Evolutionary conservation across 352 stramenopile species (phyloP).

Genomic region (Phytophthora rubi): DNA sequence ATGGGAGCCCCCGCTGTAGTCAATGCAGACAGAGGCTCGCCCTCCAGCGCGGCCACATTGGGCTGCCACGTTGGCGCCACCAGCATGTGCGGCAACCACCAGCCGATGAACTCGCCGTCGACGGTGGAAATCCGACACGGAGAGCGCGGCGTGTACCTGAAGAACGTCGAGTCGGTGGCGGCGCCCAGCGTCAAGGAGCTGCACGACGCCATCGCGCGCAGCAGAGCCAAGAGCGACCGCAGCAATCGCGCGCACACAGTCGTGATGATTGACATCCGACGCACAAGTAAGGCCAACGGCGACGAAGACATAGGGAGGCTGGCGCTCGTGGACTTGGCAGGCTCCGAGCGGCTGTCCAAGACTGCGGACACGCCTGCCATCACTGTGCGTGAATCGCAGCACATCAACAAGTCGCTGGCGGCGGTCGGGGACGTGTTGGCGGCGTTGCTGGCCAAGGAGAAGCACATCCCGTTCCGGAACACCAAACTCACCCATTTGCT

Average conservation of each 20-base stretch:
- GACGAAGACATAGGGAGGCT: conserved; percentile 53
- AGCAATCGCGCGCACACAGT: conserved; percentile 69
- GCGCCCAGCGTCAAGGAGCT: conserved; percentile 47
- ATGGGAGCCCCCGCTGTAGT: too few relatives aligned
- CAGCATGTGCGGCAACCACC: conserved; percentile 37
- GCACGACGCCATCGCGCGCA: conserved; percentile 43
- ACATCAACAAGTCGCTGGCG: conserved; percentile 84
- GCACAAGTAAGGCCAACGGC: conserved; percentile 52
- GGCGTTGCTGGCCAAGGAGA: conserved; percentile 75
- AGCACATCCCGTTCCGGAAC: conserved; percentile 86
- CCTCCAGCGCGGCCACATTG: conserved; percentile 27
- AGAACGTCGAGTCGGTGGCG: conserved; percentile 61
- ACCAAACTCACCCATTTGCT: conserved; percentile 88
- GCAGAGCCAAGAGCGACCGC: conserved; percentile 48
- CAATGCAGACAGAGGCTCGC: conserved; percentile 26
- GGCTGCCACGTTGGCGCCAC: conserved; percentile 61
- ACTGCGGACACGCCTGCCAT: conserved; percentile 43
- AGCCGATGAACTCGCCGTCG: conserved; percentile 7
- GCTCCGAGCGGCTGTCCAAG: conserved; percentile 73
- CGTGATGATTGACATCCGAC: conserved; percentile 60
- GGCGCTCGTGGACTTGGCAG: conserved; percentile 80
- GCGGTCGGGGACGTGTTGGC: conserved; percentile 77
- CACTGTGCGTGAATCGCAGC: conserved; percentile 70
- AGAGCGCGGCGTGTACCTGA: conserved; percentile 70
- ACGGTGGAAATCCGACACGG: conserved; percentile 80